Percentiles rank a stretch among this genome's conserved stretches.
phyloP scores from a whole-genome alignment of 192 early-diverging fungal genomes.

The Diversispora eburnea region DNA sequence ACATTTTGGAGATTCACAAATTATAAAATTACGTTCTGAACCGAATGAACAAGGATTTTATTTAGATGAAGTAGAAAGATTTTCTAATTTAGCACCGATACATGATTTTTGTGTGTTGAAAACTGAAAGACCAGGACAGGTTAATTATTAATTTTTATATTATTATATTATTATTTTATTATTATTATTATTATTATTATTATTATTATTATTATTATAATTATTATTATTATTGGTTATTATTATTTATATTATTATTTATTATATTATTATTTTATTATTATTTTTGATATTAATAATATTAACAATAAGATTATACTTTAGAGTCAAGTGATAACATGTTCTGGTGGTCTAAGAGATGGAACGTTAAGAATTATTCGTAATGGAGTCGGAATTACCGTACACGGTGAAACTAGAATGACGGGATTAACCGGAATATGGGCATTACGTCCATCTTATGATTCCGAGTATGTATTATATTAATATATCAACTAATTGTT shows the following conservation, averaged over 20 bases:
- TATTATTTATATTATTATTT: too few relatives aligned
- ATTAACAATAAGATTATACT: too few relatives aligned
- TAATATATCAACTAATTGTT: constrained; percentile 25
- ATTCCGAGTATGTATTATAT: constrained; percentile 40
- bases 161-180: constrained; percentile 10
- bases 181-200: neutral
- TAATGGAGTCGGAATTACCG: constrained; percentile 85
- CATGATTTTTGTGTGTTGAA: constrained; percentile 84
- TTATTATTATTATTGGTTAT: neutral
- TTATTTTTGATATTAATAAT: too few relatives aligned
- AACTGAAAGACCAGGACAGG: constrained; percentile 61
- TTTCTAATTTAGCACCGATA: constrained; percentile 77
- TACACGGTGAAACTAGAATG: constrained; percentile 54
- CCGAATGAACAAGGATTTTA: constrained; percentile 44
- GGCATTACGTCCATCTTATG: constrained; percentile 54
- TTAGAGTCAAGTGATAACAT: constrained; percentile 78
- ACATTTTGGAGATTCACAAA: constrained; percentile 77
- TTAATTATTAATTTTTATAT: neutral
- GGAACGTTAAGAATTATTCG: constrained; percentile 79
- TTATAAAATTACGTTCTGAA: constrained; percentile 59
- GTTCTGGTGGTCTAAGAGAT: constrained; percentile 71
- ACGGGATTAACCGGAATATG: constrained; percentile 71
- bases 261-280: too few relatives aligned
- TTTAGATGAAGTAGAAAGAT: constrained; percentile 60
- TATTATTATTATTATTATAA: neutral